These are phyloP conservation scores for Yarrowia keelungensis DNA, from an alignment of 805 yeast genomes.

Conservation along the genomic window DNA sequence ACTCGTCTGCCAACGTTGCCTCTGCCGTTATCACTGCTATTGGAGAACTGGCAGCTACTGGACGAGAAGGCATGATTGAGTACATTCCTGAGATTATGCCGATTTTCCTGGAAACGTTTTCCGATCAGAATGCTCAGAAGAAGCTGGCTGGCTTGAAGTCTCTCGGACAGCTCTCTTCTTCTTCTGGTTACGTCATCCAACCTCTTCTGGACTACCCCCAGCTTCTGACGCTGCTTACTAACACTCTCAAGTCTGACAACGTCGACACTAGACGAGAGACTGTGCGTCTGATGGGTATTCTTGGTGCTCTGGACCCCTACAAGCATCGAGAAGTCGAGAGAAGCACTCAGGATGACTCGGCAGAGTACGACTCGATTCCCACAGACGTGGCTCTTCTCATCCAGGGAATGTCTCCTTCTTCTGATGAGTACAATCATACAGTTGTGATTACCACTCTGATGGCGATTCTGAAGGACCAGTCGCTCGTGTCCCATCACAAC, in stretches of 20 bases:
- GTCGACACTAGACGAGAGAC: constrained; percentile 82
- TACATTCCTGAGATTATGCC: constrained; percentile 85
- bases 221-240: constrained; percentile 78
- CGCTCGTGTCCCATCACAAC: constrained; percentile 85
- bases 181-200: constrained; percentile 93
- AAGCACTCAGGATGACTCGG: constrained; percentile 54
- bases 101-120: constrained; percentile 80
- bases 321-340: constrained; percentile 91
- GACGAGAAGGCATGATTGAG: constrained; percentile 81
- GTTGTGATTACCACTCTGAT: constrained; percentile 87
- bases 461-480: constrained; percentile 83
- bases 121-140: constrained; percentile 90
- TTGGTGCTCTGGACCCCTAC: constrained; percentile 97
- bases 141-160: constrained; percentile 89
- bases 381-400: constrained; percentile 87
- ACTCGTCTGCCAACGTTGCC: constrained; percentile 79
- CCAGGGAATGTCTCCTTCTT: constrained; percentile 92
- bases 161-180: constrained; percentile 84
- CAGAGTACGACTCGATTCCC: constrained; percentile 86
- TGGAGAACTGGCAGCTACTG: constrained; percentile 88
- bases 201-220: constrained; percentile 93
- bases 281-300: constrained; percentile 84
- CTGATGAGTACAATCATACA: constrained; percentile 92
- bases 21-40: constrained; percentile 83
- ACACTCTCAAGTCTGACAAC: constrained; percentile 82